These are phyloP conservation scores for Xerocomus amazonicus DNA, from an alignment of 1,284 basidiomycete genomes.

Conservation along the genomic window DNA sequence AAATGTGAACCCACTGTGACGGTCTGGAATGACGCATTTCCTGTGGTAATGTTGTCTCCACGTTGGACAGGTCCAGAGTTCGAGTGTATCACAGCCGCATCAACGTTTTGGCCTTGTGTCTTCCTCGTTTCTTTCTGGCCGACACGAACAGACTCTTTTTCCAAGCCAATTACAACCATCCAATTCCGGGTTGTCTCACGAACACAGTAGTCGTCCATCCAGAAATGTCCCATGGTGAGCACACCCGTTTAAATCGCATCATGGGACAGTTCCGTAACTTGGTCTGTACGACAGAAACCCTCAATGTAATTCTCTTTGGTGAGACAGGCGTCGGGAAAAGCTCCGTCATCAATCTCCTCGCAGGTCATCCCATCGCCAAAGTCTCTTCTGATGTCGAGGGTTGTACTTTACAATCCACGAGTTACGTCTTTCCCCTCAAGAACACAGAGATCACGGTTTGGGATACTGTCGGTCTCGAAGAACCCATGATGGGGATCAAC, in stretches of 20 bases:
- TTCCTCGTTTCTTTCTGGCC: slow-evolving; percentile 2
- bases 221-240: slow-evolving; percentile 20
- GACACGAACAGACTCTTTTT: neutral
- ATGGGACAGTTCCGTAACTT: neutral
- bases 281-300: neutral
- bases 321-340: slow-evolving; percentile 34
- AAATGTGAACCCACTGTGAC: slow-evolving; percentile 15
- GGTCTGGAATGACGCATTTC: slow-evolving; percentile 11
- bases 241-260: slow-evolving; percentile 1
- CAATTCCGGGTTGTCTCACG: slow-evolving; percentile 1
- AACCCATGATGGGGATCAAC: slow-evolving; percentile 32
- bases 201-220: slow-evolving; percentile 4
- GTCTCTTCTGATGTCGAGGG: slow-evolving; percentile 26
- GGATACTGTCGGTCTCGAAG: slow-evolving; percentile 42
- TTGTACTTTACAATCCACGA: slow-evolving; percentile 27
- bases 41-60: slow-evolving; percentile 8
- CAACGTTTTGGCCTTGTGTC: slow-evolving; percentile 3
- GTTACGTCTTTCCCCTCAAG: slow-evolving; percentile 16
- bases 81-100: slow-evolving; percentile 3
- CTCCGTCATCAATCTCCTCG: slow-evolving; percentile 33
- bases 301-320: slow-evolving; percentile 31
- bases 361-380: slow-evolving; percentile 23
- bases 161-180: neutral
- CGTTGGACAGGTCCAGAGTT: slow-evolving; percentile 14
- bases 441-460: slow-evolving; percentile 24